Base-by-base conservation (phyloP, 169 alveolate genomes). In the Cryptosporidium tyzzeri region DNA sequence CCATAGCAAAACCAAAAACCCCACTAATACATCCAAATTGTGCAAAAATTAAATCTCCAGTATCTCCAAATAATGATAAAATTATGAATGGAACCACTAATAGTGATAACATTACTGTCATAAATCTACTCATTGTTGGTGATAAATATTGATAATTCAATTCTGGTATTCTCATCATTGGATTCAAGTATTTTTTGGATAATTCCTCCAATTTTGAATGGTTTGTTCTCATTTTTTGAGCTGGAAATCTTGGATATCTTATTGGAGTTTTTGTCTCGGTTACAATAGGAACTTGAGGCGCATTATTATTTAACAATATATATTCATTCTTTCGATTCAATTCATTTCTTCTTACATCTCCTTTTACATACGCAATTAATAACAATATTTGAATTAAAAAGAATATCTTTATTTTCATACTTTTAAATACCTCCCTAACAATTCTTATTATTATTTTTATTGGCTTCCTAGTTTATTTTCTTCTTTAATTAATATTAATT, bases 21-120 rank as follows among this genome's bases (percentile, higher is more conserved):
- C 87, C 87, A 80, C 87, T 80, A 33, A 80, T 59, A 61, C 53
- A 59, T 9, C 75, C 87, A 80, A 80, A 80, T 61, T 80, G 87
- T 21, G 87, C 73, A 65, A 80, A 80, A 48, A 80, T 80, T 18
- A 80, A 80, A 39, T 80, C 87, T 3, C 75, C 75, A 26, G 87
- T 80, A 80, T 80, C 87, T 33, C 87, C 87, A 37, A 80, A 80
- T 29, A 80, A 45, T 80, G 87, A 59, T 35, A 80, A 37, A 4
- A 62, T 6, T 80, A 37, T 3, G 21, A 61, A 61, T 62, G 87
- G 87, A 7, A 80, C 7, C 5, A 62, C 65, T 10, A 62, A 58
- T 39, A 80, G 3, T 23, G 48, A 0, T 1, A 59, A 33, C 5
- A 35, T 16, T 5, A 62, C 41, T 3, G 87, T 80, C 48, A 59